Evolutionary conservation across 139 green algal species (phyloP).

Genomic region (Tetradesmus lagerheimii): DNA sequence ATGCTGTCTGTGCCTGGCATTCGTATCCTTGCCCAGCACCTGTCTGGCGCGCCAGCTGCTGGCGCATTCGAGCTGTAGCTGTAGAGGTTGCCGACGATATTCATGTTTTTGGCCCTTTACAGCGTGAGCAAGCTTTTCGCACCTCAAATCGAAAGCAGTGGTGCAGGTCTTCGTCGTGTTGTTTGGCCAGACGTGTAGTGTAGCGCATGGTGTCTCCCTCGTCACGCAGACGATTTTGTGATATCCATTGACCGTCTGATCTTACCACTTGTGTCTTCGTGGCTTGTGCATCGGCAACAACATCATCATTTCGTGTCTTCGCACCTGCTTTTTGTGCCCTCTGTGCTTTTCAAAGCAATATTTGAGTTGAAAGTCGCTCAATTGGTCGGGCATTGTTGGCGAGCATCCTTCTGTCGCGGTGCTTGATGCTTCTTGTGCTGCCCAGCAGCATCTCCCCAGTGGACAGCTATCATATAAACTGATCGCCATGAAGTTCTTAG

Average conservation of each 20-base stretch:
- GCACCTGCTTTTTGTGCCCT: not conserved
- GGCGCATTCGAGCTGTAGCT: not conserved
- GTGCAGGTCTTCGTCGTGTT: not conserved
- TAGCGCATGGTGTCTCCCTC: not conserved
- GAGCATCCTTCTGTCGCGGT: not conserved
- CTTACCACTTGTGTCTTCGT: not conserved
- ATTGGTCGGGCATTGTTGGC: not conserved
- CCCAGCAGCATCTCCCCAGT: not conserved
- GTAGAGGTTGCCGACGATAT: not conserved
- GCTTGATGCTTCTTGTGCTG: slow-evolving; percentile 7
- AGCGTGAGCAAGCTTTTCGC: not conserved
- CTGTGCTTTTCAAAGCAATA: not conserved
- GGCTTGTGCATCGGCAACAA: not conserved
- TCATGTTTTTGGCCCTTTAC: not conserved
- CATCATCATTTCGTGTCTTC: not conserved
- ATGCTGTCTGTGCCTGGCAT: not conserved
- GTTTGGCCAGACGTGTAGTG: not conserved
- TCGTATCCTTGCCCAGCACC: not conserved
- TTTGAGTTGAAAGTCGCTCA: not conserved
- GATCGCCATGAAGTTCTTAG: slow-evolving; percentile 81
- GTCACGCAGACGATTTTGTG: not conserved
- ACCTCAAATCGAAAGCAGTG: not conserved
- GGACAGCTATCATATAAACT: slow-evolving; percentile 7
- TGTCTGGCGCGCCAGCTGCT: not conserved
- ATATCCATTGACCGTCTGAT: not conserved